Conservation (phyloP, 106 monocot genomes). For the Amphibolis antarctica region DNA sequence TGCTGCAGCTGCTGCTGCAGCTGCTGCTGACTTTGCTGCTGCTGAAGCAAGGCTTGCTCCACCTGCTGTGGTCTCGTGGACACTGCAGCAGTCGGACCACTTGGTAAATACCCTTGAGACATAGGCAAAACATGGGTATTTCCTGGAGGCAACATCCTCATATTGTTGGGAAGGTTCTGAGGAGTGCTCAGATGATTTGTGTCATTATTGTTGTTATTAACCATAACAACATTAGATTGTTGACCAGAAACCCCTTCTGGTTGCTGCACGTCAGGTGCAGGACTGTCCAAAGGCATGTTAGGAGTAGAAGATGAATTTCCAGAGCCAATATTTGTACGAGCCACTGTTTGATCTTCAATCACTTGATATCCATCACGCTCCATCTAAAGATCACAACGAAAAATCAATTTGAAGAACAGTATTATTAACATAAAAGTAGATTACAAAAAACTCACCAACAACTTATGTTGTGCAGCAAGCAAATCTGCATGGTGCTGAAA, state of each 20-base stretch:
- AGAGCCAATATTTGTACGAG: slow-evolving; percentile 17
- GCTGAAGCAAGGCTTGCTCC: slow-evolving; percentile 52
- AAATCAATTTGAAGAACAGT: background rate
- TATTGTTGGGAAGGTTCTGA: slow-evolving; percentile 31
- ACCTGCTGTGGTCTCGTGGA: slow-evolving; percentile 39
- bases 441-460: slow-evolving; percentile 34
- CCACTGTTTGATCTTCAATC: slow-evolving; percentile 47
- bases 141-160: slow-evolving; percentile 44
- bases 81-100: slow-evolving; percentile 15
- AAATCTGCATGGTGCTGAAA: slow-evolving; percentile 70
- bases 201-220: background rate
- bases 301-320: slow-evolving; percentile 12
- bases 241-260: slow-evolving; percentile 28
- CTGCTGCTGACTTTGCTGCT: slow-evolving; percentile 40
- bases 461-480: slow-evolving; percentile 55
- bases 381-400: slow-evolving; percentile 34
- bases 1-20: slow-evolving; percentile 29
- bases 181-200: slow-evolving; percentile 13
- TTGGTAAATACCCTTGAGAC: slow-evolving; percentile 38
- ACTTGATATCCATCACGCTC: slow-evolving; percentile 53
- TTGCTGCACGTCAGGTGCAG: slow-evolving; percentile 31
- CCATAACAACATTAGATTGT: slow-evolving; percentile 7
- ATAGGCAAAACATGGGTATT: slow-evolving; percentile 25
- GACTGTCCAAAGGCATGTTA: slow-evolving; percentile 34
- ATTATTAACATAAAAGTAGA: background rate